A percentile compares a stretch with the other conserved stretches of the same genome.
These are phyloP conservation scores for Ophiognomonia clavigignenti-juglandacearum DNA, from an alignment of 2,329 filamentous ascomycete genomes.

Conservation along the genomic window DNA sequence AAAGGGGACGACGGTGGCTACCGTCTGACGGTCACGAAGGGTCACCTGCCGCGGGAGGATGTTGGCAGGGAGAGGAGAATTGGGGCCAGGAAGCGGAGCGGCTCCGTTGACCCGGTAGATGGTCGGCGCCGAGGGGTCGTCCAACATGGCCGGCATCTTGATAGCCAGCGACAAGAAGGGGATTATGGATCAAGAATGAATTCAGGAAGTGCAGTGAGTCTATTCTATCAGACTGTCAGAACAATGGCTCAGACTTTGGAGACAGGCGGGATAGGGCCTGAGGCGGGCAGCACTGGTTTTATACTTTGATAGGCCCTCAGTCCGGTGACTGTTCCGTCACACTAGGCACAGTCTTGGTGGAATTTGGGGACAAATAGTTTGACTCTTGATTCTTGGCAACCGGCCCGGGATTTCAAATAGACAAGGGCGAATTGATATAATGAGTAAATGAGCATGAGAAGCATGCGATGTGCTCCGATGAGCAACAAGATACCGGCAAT, in stretches of 20 bases:
- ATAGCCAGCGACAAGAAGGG: too few species aligned
- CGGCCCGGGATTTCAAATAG: too few species aligned
- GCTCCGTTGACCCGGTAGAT: slow-evolving; percentile 66
- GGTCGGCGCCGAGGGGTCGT: slow-evolving; percentile 67
- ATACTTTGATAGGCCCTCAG: not conserved
- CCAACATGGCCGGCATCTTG: slow-evolving; percentile 72
- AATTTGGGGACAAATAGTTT: too few species aligned
- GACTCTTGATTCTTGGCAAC: too few species aligned
- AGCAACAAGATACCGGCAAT: too few species aligned
- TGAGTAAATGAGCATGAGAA: too few species aligned
- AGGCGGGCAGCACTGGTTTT: not conserved
- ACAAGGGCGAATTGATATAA: too few species aligned
- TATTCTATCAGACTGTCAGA: too few species aligned
- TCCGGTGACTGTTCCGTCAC: not conserved
- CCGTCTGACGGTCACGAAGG: slow-evolving; percentile 76
- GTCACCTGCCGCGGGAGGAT: slow-evolving; percentile 74
- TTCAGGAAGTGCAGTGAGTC: slow-evolving; percentile 11
- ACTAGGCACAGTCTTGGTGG: not conserved
- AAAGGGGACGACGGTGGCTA: slow-evolving; percentile 80
- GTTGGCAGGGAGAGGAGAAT: slow-evolving; percentile 60
- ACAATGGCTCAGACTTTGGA: too few species aligned
- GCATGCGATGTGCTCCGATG: too few species aligned
- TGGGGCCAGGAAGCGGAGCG: slow-evolving; percentile 59
- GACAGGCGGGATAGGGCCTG: too few species aligned
- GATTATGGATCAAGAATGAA: too few species aligned